Conservation (phyloP, 208 protist species). For the Naegleria lovaniensis region DNA sequence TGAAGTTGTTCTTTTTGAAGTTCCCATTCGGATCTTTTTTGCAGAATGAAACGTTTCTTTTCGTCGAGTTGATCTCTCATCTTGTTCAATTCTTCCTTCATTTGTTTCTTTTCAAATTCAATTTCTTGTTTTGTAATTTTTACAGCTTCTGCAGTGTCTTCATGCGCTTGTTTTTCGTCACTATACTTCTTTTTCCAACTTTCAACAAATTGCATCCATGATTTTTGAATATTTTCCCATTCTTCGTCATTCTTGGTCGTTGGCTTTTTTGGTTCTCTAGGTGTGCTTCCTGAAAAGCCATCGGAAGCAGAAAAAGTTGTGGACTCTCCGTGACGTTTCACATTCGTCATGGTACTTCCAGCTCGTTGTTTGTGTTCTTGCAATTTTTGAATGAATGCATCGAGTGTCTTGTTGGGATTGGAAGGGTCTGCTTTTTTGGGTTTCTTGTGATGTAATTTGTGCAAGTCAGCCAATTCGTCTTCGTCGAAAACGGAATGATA, state of each 20-base stretch:
- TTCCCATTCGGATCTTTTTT: not conserved
- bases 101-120: not conserved
- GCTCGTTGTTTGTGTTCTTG: not conserved
- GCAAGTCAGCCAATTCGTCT: not conserved
- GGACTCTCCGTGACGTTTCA: not conserved
- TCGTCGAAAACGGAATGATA: not conserved
- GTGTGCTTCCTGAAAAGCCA: too few relatives aligned
- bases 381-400: not conserved
- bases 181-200: not conserved
- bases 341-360: not conserved
- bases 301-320: not conserved
- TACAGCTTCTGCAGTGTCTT: not conserved
- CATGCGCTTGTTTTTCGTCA: not conserved
- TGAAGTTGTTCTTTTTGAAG: not conserved
- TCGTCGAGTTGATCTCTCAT: not conserved
- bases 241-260: not conserved
- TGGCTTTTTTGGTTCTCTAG: constrained; percentile 2
- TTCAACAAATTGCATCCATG: not conserved
- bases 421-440: not conserved
- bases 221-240: constrained; percentile 2
- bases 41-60: not conserved
- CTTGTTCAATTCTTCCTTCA: not conserved
- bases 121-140: not conserved
- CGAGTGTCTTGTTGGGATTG: not conserved
- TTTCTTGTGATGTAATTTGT: not conserved